phyloP scores from a whole-genome alignment of 352 stramenopile genomes.

The Pythium utonaiense region DNA sequence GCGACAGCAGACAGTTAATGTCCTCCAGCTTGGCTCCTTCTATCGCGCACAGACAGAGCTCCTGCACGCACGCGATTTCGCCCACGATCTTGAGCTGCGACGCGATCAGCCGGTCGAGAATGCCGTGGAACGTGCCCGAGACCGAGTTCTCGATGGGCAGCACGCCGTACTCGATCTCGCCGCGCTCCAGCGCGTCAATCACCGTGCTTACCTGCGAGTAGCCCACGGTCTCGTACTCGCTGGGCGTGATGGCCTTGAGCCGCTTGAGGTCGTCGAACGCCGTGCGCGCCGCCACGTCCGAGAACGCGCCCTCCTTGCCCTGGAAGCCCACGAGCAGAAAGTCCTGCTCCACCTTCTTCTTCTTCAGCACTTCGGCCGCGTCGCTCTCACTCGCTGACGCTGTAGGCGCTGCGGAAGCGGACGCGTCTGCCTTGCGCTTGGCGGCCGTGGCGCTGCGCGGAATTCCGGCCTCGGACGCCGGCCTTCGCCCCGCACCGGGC shows the following conservation, averaged over 20 bases:
- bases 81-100: conserved; percentile 70
- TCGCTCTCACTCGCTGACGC: background rate
- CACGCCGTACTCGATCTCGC: conserved; percentile 55
- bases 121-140: conserved; percentile 71
- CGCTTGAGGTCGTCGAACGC: conserved; percentile 60
- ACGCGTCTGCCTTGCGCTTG: conserved; percentile 24
- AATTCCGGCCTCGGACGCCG: conserved; percentile 15
- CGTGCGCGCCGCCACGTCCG: conserved; percentile 48
- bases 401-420: background rate
- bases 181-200: conserved; percentile 53
- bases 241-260: conserved; percentile 35
- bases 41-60: conserved; percentile 57
- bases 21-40: conserved; percentile 35
- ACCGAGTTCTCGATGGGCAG: conserved; percentile 72
- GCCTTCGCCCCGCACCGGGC: conserved; percentile 45
- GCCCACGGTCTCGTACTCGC: conserved; percentile 57
- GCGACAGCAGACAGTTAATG: conserved; percentile 54
- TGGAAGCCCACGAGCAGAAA: conserved; percentile 69
- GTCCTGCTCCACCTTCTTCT: conserved; percentile 24
- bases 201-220: conserved; percentile 55
- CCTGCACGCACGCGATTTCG: conserved; percentile 63
- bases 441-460: background rate
- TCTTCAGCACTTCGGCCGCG: conserved; percentile 1
- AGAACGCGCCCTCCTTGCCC: conserved; percentile 71
- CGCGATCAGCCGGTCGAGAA: conserved; percentile 57